Base-by-base conservation (phyloP, 164 flowering plant species). In the Vitis rupestris region DNA sequence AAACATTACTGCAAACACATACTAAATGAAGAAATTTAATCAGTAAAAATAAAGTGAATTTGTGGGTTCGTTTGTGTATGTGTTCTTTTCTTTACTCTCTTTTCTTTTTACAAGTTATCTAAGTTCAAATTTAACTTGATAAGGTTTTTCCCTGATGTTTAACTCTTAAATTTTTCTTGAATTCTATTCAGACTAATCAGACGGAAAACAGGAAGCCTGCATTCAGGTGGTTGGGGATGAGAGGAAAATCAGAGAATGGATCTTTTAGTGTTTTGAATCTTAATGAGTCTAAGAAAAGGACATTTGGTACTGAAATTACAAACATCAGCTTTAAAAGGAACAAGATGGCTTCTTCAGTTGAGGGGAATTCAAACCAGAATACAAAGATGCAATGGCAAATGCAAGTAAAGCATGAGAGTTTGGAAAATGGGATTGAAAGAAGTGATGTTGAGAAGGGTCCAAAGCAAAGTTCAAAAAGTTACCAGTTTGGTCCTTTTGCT, bases 401-500 rank as follows among this genome's bases (percentile, higher is more conserved):
- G 53, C 79, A 74, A 64, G 70, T 70, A 59, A 84, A 81, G 51
- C 63, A 63, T 44, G 89, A 83, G 66, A 68, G 30, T 67, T 49
- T 59, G 44, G 75, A 57, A 54, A 70, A 65, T 61, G 78, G 70
- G 51, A 66, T 58, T 60, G 72, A 79, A 16, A 59, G 48, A 16
- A 66, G 61, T 62, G 61, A 30, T 53, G n/a, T 57, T 23, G 81
- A 78, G 53, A 66, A 77, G 53, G 79, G 78, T 44, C 53, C 76
- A 61, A 80, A 70, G 63, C 78, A 75, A 13, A 63, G 61, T 67
- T 50, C 76, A n/a, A 79, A 76, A 65, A 83, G 79, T 63, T 86
- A 81, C 69, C 85, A 79, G 30, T 96, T 81, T 87, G 97, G 99
- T 29, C 98, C 99, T 53, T 95, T 93, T 76, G 86, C 89, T 70